Percentiles rank a stretch among this genome's conserved stretches.
Evolutionary conservation across 768 basidiomycete genomes (phyloP).

Genomic region (Mycena belliarum): DNA sequence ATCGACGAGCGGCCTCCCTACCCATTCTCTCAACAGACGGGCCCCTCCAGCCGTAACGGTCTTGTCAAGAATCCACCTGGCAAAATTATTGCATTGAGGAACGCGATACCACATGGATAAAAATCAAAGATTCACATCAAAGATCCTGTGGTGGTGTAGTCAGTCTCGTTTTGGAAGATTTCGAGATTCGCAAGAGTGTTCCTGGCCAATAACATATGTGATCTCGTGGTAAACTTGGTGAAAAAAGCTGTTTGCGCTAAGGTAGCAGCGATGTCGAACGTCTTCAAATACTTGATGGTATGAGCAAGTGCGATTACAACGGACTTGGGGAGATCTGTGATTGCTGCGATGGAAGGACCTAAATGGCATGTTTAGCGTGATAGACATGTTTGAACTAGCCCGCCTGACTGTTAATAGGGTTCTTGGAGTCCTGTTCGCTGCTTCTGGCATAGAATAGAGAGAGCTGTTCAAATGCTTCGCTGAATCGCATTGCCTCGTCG

Average conservation of each 20-base stretch:
- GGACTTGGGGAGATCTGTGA: constrained; percentile 67
- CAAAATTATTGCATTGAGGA: too few relatives aligned
- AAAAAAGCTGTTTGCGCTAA: constrained; percentile 81
- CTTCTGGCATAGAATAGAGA: constrained; percentile 54
- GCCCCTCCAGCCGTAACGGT: constrained; percentile 57
- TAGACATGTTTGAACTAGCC: neutral
- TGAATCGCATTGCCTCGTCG: constrained; percentile 53
- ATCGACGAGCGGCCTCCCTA: constrained; percentile 82
- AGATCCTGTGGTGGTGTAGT: constrained; percentile 71
- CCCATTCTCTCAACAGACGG: constrained; percentile 78
- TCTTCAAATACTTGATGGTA: constrained; percentile 65
- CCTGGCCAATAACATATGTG: constrained; percentile 85
- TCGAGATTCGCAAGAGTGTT: constrained; percentile 91
- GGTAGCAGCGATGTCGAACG: constrained; percentile 77
- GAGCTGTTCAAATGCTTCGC: constrained; percentile 68
- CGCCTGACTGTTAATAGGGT: constrained; percentile 39
- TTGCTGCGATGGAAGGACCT: constrained; percentile 64
- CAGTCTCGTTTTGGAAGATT: constrained; percentile 90
- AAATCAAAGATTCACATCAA: constrained; percentile 48
- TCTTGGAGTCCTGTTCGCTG: neutral
- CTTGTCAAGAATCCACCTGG: constrained; percentile 69
- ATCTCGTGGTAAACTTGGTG: constrained; percentile 68
- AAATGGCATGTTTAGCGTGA: neutral
- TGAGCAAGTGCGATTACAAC: constrained; percentile 76
- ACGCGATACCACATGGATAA: neutral